Conservation (phyloP, 2,329 filamentous ascomycete species). For the Zymoseptoria ardabiliae region DNA sequence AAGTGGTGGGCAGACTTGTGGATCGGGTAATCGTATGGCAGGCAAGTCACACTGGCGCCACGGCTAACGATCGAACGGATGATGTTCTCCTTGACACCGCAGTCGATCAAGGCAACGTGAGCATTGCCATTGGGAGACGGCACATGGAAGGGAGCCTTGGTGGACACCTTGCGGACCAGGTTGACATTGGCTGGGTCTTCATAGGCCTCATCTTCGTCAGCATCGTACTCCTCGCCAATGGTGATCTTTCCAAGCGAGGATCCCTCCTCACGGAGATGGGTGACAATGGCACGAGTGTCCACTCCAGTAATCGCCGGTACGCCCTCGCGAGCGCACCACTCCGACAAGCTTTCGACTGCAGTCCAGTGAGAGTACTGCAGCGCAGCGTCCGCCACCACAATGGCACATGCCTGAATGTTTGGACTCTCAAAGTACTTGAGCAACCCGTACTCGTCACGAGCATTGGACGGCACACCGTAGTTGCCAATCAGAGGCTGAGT, state of each 20-base stretch:
- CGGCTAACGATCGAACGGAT: constrained; percentile 87
- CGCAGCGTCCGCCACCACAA: constrained; percentile 92
- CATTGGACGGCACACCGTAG: constrained; percentile 86
- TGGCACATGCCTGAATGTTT: constrained; percentile 90
- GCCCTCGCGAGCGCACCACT: constrained; percentile 95
- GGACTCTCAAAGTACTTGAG: constrained; percentile 98
- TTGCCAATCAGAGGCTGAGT: constrained; percentile 97
- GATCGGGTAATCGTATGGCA: constrained; percentile 95
- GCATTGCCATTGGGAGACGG: constrained; percentile 73
- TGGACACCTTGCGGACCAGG: constrained; percentile 90
- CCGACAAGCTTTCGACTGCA: constrained; percentile 82
- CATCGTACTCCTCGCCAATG: constrained; percentile 95
- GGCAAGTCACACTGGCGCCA: constrained; percentile 84
- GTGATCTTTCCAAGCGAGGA: constrained; percentile 92
- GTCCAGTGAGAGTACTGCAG: constrained; percentile 98
- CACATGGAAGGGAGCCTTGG: constrained; percentile 95
- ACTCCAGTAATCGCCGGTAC: constrained; percentile 94
- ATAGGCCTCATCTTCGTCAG: constrained; percentile 94
- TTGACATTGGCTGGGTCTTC: constrained; percentile 95
- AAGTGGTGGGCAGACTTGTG: constrained; percentile 98
- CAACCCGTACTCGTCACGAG: constrained; percentile 79
- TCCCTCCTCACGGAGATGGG: constrained; percentile 88
- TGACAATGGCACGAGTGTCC: constrained; percentile 94
- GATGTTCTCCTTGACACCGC: constrained; percentile 99
- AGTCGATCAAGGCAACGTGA: constrained; percentile 93